Evolutionary conservation across 305 asterid species (phyloP), one percentile per base, ranked within the genome.

Genomic region (Fraxinus sp.): DNA sequence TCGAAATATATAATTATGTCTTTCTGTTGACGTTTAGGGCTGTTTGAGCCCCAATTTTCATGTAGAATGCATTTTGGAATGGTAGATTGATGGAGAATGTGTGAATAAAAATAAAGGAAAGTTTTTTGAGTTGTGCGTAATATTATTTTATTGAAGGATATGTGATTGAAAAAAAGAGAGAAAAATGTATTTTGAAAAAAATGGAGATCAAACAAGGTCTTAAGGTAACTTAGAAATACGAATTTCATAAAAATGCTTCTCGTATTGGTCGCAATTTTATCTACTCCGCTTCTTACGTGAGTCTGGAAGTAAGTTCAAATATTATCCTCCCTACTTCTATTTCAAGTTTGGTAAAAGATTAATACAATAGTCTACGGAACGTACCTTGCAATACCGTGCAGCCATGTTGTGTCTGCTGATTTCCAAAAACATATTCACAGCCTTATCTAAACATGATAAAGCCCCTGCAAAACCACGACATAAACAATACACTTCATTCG

Each of bases 371-470:
- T 20, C 13, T 59, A 9, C 0, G 4, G 16, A 49, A 33, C 33
- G 66, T 81, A 88, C 91, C 89, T 88, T 85, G 85, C 77, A 83
- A 72, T 84, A 86, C 74, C 78, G 74, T 10, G 88, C 91, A 26
- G 88, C 88, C 88, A 88, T 88, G 83, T 83, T 79, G 64, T 83
- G 41, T 79, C 89, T 79, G 76, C 79, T 78, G 35, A 77, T 86
- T 59, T 88, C 87, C 89, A 86, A 41, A 22, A 73, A 81, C 6
- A 83, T 20, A 66, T 86, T 88, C 62, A 81, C 82, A 80, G 88
- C 91, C 80, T 85, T 85, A 74, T 88, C 91, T 5, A 86, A 83
- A 78, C 88, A 86, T 26, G 87, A 76, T 79, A 85, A 70, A 46
- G 91, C 88, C 81, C 81, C 89, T 88, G 85, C 75, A 85, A 39